These are phyloP conservation scores for Suhomyces yuchorum DNA, from an alignment of 1,139 yeast genomes.

Conservation along the genomic window DNA sequence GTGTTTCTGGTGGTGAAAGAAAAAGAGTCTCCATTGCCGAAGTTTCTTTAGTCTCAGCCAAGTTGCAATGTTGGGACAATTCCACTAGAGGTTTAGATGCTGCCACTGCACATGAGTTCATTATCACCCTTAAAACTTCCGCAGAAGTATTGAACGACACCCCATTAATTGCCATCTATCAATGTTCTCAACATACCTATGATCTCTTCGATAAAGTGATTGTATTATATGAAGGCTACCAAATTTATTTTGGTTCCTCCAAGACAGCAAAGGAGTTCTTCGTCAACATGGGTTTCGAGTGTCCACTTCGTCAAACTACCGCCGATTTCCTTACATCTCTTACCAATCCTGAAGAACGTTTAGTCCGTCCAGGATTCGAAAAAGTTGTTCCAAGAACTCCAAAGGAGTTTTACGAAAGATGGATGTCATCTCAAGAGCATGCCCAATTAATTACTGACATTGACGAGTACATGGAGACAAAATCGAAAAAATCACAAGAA, in stretches of 20 bases:
- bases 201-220: constrained; percentile 29
- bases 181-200: constrained; percentile 32
- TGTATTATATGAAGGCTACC: constrained; percentile 30
- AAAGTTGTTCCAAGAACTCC: constrained; percentile 67
- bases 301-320: constrained; percentile 58
- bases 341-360: constrained; percentile 56
- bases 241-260: constrained; percentile 27
- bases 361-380: constrained; percentile 53
- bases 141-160: constrained; percentile 27
- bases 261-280: constrained; percentile 25
- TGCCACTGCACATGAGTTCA: constrained; percentile 29
- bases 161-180: constrained; percentile 31
- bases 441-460: constrained; percentile 31
- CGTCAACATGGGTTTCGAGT: constrained; percentile 31
- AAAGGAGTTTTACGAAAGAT: constrained; percentile 63
- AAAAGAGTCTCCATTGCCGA: constrained; percentile 30
- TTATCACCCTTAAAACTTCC: constrained; percentile 29
- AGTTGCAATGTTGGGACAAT: constrained; percentile 29
- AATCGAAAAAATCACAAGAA: constrained; percentile 22
- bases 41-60: constrained; percentile 23
- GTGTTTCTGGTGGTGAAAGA: constrained; percentile 30
- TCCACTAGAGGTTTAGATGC: constrained; percentile 30
- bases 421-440: constrained; percentile 63
- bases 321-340: constrained; percentile 61
- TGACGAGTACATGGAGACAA: constrained; percentile 30